phyloP scores from a whole-genome alignment of 2,329 filamentous ascomycete genomes.

The Piedraia hortae region DNA sequence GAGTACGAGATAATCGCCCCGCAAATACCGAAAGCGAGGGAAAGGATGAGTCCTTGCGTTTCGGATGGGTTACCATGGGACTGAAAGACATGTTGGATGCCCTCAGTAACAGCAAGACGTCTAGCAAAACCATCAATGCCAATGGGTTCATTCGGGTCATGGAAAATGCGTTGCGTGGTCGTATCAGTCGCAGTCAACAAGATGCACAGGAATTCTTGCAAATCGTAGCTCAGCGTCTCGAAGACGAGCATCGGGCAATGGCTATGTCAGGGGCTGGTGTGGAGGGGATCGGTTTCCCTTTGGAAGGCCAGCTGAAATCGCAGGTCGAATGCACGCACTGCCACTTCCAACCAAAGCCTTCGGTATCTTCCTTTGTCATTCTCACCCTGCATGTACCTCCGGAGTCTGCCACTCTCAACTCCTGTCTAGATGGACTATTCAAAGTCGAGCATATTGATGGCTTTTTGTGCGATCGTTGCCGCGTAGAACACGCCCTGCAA shows the following conservation, averaged over 20 bases:
- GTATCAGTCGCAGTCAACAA: conserved; percentile 83
- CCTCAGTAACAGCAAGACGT: conserved; percentile 77
- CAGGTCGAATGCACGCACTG: conserved; percentile 83
- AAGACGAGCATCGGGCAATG: conserved; percentile 81
- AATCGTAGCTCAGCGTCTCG: conserved; percentile 69
- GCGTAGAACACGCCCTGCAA: conserved; percentile 51
- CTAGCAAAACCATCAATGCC: conserved; percentile 79
- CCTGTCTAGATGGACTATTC: conserved; percentile 79
- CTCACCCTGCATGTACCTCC: conserved; percentile 79
- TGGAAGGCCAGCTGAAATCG: conserved; percentile 81
- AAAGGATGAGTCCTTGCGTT: conserved; percentile 35
- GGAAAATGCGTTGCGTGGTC: conserved; percentile 64
- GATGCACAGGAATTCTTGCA: conserved; percentile 95
- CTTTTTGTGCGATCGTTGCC: conserved; percentile 83
- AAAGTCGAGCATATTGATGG: conserved; percentile 93
- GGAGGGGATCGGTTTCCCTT: conserved; percentile 47
- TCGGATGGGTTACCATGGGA: conserved; percentile 57
- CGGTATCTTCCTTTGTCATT: conserved; percentile 65
- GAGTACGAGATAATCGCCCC: conserved; percentile 52
- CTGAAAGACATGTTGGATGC: conserved; percentile 80
- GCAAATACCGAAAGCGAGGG: conserved; percentile 14
- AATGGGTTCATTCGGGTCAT: conserved; percentile 58
- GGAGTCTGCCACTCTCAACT: conserved; percentile 44
- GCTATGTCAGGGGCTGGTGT: conserved; percentile 3
- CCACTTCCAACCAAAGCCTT: conserved; percentile 64